Percentiles rank a stretch among this genome's conserved stretches.
Conservation (phyloP, 208 protist species). For the Trichomonas vaginalis region DNA sequence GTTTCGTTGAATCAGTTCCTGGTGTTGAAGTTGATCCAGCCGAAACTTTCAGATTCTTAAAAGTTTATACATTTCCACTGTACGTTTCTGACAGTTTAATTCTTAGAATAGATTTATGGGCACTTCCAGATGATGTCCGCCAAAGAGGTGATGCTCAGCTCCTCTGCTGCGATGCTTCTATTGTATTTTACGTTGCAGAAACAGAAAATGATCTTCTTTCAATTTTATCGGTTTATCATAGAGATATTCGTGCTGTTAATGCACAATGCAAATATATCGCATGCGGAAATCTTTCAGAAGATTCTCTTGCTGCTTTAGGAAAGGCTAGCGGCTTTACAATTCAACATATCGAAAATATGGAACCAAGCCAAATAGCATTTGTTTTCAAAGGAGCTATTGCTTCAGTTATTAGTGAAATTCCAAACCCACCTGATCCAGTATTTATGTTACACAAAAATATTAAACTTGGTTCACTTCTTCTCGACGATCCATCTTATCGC, state of each 20-base stretch:
- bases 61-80: neutral
- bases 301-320: neutral
- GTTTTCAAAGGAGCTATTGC: neutral
- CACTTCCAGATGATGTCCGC: neutral
- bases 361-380: neutral
- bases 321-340: neutral
- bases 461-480: neutral
- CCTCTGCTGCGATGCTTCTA: conserved; percentile 12
- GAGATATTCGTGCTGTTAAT: neutral
- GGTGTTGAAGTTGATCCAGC: neutral
- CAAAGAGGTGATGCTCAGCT: conserved; percentile 3
- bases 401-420: conserved; percentile 2
- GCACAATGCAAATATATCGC: neutral
- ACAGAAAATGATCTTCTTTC: neutral
- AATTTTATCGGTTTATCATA: neutral
- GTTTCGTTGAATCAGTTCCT: neutral
- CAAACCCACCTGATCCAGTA: conserved; percentile 14
- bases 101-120: neutral
- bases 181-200: neutral
- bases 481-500: neutral
- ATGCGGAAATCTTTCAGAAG: neutral
- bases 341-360: conserved; percentile 1
- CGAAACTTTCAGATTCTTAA: neutral
- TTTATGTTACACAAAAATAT: conserved; percentile 5
- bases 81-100: conserved; percentile 1